These are phyloP conservation scores for Castanopsis chinensis DNA, from an alignment of 306 rosid species.

Conservation along the genomic window DNA sequence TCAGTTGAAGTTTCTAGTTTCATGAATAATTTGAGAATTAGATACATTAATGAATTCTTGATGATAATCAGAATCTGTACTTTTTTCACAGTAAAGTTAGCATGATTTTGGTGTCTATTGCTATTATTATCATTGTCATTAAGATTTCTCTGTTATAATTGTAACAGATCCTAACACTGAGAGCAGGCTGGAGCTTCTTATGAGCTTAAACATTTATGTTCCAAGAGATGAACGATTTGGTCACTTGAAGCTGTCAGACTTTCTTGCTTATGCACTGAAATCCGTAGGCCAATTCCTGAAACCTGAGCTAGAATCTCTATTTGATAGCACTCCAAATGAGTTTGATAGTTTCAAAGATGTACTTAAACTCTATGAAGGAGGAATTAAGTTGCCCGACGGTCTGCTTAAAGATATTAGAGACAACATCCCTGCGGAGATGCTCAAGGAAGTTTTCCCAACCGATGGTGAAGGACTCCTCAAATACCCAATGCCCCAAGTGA, in stretches of 20 bases:
- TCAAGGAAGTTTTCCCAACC: conserved; percentile 63
- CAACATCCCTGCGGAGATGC: conserved; percentile 47
- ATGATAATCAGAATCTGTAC: background rate
- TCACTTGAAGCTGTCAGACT: conserved; percentile 73
- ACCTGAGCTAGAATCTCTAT: conserved; percentile 56
- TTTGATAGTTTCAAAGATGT: conserved; percentile 64
- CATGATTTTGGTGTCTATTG: background rate
- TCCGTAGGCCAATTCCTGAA: conserved; percentile 55
- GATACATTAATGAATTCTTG: background rate
- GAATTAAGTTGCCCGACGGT: conserved; percentile 54
- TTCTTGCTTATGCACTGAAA: conserved; percentile 64
- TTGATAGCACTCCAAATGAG: conserved; percentile 51
- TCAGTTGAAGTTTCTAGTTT: background rate
- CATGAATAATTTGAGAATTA: background rate
- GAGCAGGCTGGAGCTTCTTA: conserved; percentile 40
- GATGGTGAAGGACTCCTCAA: conserved; percentile 61
- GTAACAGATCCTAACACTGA: conserved; percentile 58
- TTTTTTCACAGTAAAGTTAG: background rate
- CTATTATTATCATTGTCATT: too few species aligned
- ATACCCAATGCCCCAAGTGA: conserved; percentile 76
- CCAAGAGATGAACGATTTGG: conserved; percentile 86
- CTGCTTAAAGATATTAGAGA: conserved; percentile 42
- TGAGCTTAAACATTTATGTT: conserved; percentile 67
- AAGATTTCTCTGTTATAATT: background rate
- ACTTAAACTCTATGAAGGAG: conserved; percentile 71